phyloP scores from a whole-genome alignment of 345 rosid species.

The Aquilaria sinensis region DNA sequence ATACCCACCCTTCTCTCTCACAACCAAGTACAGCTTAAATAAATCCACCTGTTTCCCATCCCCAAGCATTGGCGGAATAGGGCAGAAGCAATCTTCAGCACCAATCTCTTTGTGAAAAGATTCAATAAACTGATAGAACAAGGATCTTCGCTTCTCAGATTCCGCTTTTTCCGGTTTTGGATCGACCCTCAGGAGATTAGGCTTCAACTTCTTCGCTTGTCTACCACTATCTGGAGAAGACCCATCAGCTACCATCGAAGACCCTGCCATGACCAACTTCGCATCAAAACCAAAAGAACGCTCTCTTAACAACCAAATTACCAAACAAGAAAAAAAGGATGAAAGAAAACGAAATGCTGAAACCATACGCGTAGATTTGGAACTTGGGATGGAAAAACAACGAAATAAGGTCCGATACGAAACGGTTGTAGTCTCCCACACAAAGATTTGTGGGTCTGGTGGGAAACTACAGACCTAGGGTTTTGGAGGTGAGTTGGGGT shows the following conservation, averaged over 20 bases:
- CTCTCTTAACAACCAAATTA: background rate
- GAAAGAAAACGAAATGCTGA: background rate
- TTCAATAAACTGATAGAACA: slow-evolving; percentile 23
- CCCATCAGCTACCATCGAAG: slow-evolving; percentile 36
- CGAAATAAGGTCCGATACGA: too few species aligned
- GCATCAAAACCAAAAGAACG: slow-evolving; percentile 29
- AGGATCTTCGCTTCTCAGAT: slow-evolving; percentile 13
- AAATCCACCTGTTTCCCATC: slow-evolving; percentile 44
- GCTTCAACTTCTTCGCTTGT: slow-evolving; percentile 15
- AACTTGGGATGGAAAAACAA: too few species aligned
- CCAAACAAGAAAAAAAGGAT: background rate
- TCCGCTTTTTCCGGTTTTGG: slow-evolving; percentile 17
- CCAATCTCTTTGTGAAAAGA: slow-evolving; percentile 27
- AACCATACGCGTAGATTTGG: background rate
- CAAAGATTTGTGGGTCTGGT: slow-evolving; percentile 14
- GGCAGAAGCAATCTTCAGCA: slow-evolving; percentile 14
- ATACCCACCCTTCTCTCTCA: slow-evolving; percentile 44
- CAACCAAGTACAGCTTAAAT: slow-evolving; percentile 41
- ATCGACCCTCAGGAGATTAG: slow-evolving; percentile 4
- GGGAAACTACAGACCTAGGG: slow-evolving; percentile 38
- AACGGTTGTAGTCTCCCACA: too few species aligned
- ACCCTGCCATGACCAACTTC: slow-evolving; percentile 35
- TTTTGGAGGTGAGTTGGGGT: slow-evolving; percentile 12
- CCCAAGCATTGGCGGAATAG: slow-evolving; percentile 51
- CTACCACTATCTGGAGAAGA: slow-evolving; percentile 20